These are phyloP conservation scores for Umbelopsis isabellina DNA, from an alignment of 192 early-diverging fungal genomes.

Conservation along the genomic window DNA sequence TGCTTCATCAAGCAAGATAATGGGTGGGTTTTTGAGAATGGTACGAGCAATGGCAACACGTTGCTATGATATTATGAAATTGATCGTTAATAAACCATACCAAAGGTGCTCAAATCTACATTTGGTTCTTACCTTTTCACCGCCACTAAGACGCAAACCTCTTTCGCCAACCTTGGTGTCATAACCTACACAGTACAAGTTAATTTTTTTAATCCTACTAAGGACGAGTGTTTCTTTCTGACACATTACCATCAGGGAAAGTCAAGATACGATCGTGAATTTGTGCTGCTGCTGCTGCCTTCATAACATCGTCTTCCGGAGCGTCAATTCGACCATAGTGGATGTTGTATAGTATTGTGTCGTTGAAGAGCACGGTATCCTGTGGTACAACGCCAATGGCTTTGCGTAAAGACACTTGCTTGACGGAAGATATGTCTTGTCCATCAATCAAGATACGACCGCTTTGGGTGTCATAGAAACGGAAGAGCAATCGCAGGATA, in stretches of 20 bases:
- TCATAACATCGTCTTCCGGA: conserved; percentile 66
- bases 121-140: conserved; percentile 68
- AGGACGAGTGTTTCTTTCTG: background rate
- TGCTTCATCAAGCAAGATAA: conserved; percentile 87
- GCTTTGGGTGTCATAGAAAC: conserved; percentile 84
- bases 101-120: background rate
- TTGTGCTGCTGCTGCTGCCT: conserved; percentile 75
- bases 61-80: conserved; percentile 49
- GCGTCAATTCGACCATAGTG: conserved; percentile 79
- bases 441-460: conserved; percentile 91
- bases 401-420: conserved; percentile 73
- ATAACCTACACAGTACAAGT: conserved; percentile 35
- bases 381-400: conserved; percentile 93
- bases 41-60: conserved; percentile 86
- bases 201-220: background rate
- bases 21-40: conserved; percentile 66
- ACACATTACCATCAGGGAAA: conserved; percentile 69
- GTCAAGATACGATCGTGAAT: conserved; percentile 79
- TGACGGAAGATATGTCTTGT: conserved; percentile 70
- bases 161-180: conserved; percentile 71
- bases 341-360: conserved; percentile 94
- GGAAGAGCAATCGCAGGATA: conserved; percentile 80
- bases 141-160: conserved; percentile 82
- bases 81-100: no score
- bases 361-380: conserved; percentile 97